A percentile compares a stretch with the other conserved stretches of the same genome.
These are phyloP conservation scores for Psilocybe azurescens DNA, from an alignment of 768 basidiomycete genomes.

Conservation along the genomic window DNA sequence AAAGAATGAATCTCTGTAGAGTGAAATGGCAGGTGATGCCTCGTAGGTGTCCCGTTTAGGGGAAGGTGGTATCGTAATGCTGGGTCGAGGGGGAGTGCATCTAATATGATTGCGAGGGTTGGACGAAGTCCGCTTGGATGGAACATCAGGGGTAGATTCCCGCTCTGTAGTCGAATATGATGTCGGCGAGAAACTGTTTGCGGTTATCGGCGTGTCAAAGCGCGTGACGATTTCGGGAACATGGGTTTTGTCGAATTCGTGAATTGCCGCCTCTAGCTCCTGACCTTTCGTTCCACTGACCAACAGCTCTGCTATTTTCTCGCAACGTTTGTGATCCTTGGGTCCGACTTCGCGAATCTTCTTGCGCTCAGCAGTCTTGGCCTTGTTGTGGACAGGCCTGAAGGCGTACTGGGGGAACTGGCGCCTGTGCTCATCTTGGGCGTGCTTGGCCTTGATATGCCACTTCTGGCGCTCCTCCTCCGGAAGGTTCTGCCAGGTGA, in stretches of 20 bases:
- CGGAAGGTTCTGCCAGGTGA: constrained; percentile 80
- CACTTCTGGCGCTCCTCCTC: constrained; percentile 75
- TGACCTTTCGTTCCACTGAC: constrained; percentile 60
- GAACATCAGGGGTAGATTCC: constrained; percentile 13
- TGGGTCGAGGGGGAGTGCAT: constrained; percentile 9
- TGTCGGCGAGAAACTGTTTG: constrained; percentile 39
- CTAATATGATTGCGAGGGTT: neutral
- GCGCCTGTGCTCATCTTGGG: constrained; percentile 75
- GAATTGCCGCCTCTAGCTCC: constrained; percentile 58
- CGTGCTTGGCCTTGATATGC: constrained; percentile 73
- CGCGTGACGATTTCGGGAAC: constrained; percentile 69
- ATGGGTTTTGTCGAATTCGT: constrained; percentile 58
- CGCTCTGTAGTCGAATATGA: constrained; percentile 21
- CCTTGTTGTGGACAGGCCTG: constrained; percentile 59
- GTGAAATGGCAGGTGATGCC: constrained; percentile 16
- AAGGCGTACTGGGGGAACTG: constrained; percentile 81
- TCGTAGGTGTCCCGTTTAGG: constrained; percentile 1
- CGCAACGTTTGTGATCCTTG: constrained; percentile 67
- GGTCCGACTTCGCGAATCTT: constrained; percentile 67
- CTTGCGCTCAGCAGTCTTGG: constrained; percentile 50
- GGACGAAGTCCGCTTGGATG: neutral
- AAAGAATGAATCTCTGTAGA: constrained; percentile 37
- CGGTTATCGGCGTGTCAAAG: constrained; percentile 77
- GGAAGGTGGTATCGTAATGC: constrained; percentile 1
- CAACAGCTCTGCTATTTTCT: constrained; percentile 69